phyloP scores from a whole-genome alignment of 2,329 filamentous ascomycete species.

The Rugonectria rugulosa region DNA sequence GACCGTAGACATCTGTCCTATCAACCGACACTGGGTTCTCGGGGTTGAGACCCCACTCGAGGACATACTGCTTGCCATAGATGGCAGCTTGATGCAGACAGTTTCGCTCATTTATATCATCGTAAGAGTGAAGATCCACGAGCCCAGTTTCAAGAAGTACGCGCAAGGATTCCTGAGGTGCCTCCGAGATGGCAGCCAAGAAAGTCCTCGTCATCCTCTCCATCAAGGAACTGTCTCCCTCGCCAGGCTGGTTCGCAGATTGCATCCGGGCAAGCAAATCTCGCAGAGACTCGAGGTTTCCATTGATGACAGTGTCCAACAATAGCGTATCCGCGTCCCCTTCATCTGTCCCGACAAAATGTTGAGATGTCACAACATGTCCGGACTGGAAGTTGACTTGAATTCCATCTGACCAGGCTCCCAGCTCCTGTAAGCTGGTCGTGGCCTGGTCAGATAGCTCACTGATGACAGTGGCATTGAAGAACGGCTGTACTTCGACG shows the following conservation, averaged over 20 bases:
- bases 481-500: constrained; percentile 97
- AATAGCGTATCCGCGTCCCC: constrained; percentile 89
- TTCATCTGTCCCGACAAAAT: constrained; percentile 79
- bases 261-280: constrained; percentile 83
- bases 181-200: constrained; percentile 86
- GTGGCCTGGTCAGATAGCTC: constrained; percentile 97
- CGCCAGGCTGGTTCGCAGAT: constrained; percentile 60
- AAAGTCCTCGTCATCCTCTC: constrained; percentile 91
- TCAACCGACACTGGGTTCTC: constrained; percentile 75
- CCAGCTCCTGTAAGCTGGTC: constrained; percentile 92
- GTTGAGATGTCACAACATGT: constrained; percentile 71
- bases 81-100: constrained; percentile 97
- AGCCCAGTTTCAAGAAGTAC: constrained; percentile 80
- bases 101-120: constrained; percentile 97
- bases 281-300: constrained; percentile 77
- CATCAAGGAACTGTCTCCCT: constrained; percentile 63
- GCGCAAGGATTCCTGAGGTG: constrained; percentile 76
- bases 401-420: constrained; percentile 96
- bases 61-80: constrained; percentile 82
- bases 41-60: constrained; percentile 73
- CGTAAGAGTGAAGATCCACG: constrained; percentile 90
- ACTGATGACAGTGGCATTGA: constrained; percentile 96
- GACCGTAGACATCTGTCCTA: constrained; percentile 89
- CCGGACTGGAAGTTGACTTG: constrained; percentile 82
- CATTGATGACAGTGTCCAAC: constrained; percentile 83